Conservation (phyloP, 1,139 yeast species). For the Magnusiomyces clavatus region DNA sequence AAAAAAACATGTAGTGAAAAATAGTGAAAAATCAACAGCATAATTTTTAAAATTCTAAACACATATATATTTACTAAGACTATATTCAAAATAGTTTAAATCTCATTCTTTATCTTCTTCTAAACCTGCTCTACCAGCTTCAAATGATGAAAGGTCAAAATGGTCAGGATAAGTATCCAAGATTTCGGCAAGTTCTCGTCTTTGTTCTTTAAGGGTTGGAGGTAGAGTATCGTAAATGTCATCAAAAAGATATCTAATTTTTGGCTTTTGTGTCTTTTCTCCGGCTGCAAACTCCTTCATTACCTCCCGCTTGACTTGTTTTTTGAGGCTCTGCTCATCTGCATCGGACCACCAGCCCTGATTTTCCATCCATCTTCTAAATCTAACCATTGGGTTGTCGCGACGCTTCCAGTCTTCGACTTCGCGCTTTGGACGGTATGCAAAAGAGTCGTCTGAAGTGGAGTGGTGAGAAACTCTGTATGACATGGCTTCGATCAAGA, state of each 20-base stretch:
- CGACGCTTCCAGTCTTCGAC: slow-evolving; percentile 34
- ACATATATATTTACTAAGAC: too few species aligned
- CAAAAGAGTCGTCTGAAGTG: slow-evolving; percentile 34
- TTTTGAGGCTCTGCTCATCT: slow-evolving; percentile 24
- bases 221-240: slow-evolving; percentile 25
- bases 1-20: too few species aligned
- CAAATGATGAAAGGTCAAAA: slow-evolving; percentile 26
- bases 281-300: slow-evolving; percentile 28
- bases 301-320: slow-evolving; percentile 23
- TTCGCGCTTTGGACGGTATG: slow-evolving; percentile 30
- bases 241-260: slow-evolving; percentile 24
- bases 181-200: slow-evolving; percentile 26
- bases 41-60: too few species aligned
- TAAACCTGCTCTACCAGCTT: slow-evolving; percentile 24
- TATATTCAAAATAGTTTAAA: too few species aligned
- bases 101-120: slow-evolving; percentile 3
- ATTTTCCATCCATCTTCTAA: slow-evolving; percentile 31
- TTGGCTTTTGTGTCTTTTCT: slow-evolving; percentile 29
- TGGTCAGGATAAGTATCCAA: slow-evolving; percentile 29
- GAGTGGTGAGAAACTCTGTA: slow-evolving; percentile 34
- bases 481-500: slow-evolving; percentile 33
- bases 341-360: slow-evolving; percentile 30
- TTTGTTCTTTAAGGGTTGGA: slow-evolving; percentile 25
- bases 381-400: slow-evolving; percentile 31
- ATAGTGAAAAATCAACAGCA: too few species aligned